Base-by-base conservation (phyloP, 2,329 filamentous ascomycete genomes). In the Ophiosphaerella narmari region DNA sequence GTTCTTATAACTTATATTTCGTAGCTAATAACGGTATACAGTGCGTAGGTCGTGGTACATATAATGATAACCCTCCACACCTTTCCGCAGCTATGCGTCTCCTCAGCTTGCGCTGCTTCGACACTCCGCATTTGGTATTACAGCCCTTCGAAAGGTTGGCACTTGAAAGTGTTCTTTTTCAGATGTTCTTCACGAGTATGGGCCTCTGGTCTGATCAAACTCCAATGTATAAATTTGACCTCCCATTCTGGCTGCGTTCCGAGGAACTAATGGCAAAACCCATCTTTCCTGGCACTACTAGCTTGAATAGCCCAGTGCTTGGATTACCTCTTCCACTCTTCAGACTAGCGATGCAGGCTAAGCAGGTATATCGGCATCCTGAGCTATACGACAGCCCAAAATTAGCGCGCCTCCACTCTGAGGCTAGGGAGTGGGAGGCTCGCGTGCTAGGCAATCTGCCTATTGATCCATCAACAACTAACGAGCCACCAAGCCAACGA, bases 161-260 rank as follows among this genome's bases (percentile, higher is more conserved):
- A 7, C 42, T 59, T n/a, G 56, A 62, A 44, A 55, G 53, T 31
- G 57, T 62, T 9, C 44, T 58, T 3, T 62, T 55, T 24, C 54
- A 62, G 29, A 52, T 57, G 21, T 62, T 62, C 16, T 50, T 60
- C 4, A 52, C 49, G 11, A 48, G 54, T 32, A 60, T 54, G 16
- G 54, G 51, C 3, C 34, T 54, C 24, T 62, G 59, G 59, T 58
- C 59, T 2, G 54, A 58, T 26, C 16, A 54, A 29, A 16, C 24
- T 9, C 43, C 41, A 6, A 31, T 51, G 9, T 38, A 48, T 18
- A 36, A 48, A 11, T 60, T 60, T 31, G 57, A 62, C 43, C 37
- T 43, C 1, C 16, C 37, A 7, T 58, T 60, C 21, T 62, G 59
- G 59, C 14, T 53, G 2, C 46, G 41, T 21, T 49, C 55, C 1